Conservation (phyloP, 1,139 yeast genomes). For the Geotrichum citri-aurantii region DNA sequence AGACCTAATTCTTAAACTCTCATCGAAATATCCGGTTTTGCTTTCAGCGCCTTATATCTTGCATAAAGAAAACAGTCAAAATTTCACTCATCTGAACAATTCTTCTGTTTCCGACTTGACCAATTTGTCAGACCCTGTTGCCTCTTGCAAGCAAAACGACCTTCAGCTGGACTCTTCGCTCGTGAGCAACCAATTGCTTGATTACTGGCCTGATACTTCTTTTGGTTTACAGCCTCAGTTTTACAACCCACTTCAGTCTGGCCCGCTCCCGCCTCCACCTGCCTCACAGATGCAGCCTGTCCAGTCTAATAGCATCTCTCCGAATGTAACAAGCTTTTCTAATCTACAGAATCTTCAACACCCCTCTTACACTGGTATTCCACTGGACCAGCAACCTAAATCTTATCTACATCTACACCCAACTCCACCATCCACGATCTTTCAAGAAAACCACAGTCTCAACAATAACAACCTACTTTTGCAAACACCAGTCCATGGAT, state of each 20-base stretch:
- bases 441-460: not conserved
- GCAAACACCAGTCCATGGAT: not conserved
- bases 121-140: not conserved
- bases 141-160: not conserved
- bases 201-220: constrained; percentile 1
- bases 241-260: not conserved
- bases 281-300: not conserved
- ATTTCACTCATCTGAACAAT: not conserved
- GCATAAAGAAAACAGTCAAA: not conserved
- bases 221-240: not conserved
- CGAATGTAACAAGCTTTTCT: not conserved
- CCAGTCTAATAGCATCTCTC: not conserved
- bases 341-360: not conserved
- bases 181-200: not conserved
- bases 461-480: not conserved
- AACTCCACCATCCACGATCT: not conserved
- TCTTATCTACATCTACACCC: not conserved
- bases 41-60: not conserved
- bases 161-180: not conserved
- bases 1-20: not conserved
- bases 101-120: not conserved
- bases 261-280: not conserved
- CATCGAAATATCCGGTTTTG: not conserved
- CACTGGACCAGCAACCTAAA: not conserved
- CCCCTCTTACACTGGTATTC: not conserved